Evolutionary conservation across 2,329 filamentous ascomycete species (phyloP).

Genomic region (Hysterium pulicare): DNA sequence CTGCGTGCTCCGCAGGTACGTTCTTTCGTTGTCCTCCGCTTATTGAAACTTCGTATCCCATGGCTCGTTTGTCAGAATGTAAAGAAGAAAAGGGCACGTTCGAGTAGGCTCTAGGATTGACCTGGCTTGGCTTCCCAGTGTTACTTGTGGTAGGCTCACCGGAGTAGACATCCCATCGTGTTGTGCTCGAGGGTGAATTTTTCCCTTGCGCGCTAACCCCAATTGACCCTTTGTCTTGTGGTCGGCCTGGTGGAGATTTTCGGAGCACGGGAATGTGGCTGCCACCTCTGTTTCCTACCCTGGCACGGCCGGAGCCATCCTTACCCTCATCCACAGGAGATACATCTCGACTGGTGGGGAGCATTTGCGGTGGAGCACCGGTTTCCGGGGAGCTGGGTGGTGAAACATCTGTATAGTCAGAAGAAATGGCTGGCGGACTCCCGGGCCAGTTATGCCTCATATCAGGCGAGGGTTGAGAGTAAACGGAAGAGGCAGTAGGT

Average conservation of each 20-base stretch:
- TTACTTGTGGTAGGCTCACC: slow-evolving; percentile 59
- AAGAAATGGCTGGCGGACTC: slow-evolving; percentile 15
- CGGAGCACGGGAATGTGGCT: slow-evolving; percentile 35
- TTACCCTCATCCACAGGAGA: slow-evolving; percentile 38
- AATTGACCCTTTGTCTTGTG: slow-evolving; percentile 15
- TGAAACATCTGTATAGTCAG: slow-evolving; percentile 32
- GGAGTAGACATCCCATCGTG: slow-evolving; percentile 63
- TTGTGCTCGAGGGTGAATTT: slow-evolving; percentile 32
- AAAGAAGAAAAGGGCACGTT: slow-evolving; percentile 16
- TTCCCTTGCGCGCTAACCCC: slow-evolving; percentile 31
- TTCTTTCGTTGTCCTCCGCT: slow-evolving; percentile 23
- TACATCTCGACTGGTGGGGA: slow-evolving; percentile 35
- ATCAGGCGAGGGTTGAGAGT: slow-evolving; percentile 54
- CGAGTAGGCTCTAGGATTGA: slow-evolving; percentile 48
- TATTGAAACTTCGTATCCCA: slow-evolving; percentile 35
- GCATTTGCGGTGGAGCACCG: slow-evolving; percentile 20
- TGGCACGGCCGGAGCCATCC: slow-evolving; percentile 11
- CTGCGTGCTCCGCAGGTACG: slow-evolving; percentile 28
- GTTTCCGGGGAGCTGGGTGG: slow-evolving; percentile 39
- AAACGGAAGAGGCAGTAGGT: slow-evolving; percentile 54
- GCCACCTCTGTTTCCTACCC: slow-evolving; percentile 6
- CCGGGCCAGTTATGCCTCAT: slow-evolving; percentile 17
- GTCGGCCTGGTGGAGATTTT: slow-evolving; percentile 22
- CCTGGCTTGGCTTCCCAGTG: slow-evolving; percentile 54
- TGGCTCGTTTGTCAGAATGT: slow-evolving; percentile 12